Conservation (phyloP, 306 rosid species). For the Leucaena leucocephala region DNA sequence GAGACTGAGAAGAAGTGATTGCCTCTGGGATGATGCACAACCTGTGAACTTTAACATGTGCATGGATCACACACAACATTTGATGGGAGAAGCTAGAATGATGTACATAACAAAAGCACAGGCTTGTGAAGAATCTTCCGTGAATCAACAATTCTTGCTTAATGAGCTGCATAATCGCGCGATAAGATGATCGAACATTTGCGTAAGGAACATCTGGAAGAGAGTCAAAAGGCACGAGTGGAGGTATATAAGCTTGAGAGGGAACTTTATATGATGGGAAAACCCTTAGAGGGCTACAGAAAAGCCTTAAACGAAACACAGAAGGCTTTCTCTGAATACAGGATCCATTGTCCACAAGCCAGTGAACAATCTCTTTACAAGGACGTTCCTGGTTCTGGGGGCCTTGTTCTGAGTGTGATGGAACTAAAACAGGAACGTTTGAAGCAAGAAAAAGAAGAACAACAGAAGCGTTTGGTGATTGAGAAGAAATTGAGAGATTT, state of each 20-base stretch:
- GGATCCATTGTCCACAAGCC: constrained; percentile 56
- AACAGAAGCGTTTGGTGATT: constrained; percentile 36
- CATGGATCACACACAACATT: constrained; percentile 62
- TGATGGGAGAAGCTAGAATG: constrained; percentile 70
- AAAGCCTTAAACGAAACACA: constrained; percentile 71
- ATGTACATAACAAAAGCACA: constrained; percentile 63
- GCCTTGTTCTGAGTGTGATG: constrained; percentile 71
- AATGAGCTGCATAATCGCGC: constrained; percentile 73
- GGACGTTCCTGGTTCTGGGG: constrained; percentile 85
- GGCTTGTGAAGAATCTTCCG: constrained; percentile 47
- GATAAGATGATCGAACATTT: constrained; percentile 54
- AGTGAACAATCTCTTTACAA: constrained; percentile 79
- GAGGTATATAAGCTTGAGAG: constrained; percentile 64
- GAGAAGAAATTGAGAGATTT: constrained; percentile 51
- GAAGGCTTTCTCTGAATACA: constrained; percentile 63
- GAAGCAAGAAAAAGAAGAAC: background rate
- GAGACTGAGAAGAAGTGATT: constrained; percentile 65
- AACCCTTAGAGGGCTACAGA: constrained; percentile 71
- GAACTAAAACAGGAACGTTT: constrained; percentile 71
- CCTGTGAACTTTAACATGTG: constrained; percentile 55
- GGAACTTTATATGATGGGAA: constrained; percentile 69
- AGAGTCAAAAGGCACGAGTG: constrained; percentile 58
- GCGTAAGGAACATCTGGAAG: constrained; percentile 62
- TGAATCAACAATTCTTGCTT: constrained; percentile 54
- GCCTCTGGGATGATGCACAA: constrained; percentile 57